These are phyloP conservation scores for Xylaria grammica DNA, from an alignment of 495 filamentous ascomycete species.

Conservation along the genomic window DNA sequence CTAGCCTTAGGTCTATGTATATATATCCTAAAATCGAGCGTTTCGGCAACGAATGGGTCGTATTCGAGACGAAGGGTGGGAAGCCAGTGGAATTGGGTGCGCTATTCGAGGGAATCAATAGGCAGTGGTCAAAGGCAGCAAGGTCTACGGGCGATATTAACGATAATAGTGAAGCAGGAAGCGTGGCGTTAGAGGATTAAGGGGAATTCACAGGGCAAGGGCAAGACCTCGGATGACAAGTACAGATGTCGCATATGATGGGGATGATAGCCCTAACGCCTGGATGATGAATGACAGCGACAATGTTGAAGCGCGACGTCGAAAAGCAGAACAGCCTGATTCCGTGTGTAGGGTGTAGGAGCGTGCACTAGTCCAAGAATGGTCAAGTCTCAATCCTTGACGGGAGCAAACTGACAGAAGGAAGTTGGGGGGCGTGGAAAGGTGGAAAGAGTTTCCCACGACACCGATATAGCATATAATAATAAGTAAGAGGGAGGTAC, in stretches of 20 bases:
- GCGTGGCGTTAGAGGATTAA: neutral
- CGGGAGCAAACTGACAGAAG: conserved; percentile 3
- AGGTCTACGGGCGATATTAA: conserved; percentile 20
- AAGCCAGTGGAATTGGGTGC: conserved; percentile 11
- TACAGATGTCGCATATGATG: conserved; percentile 14
- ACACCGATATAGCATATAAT: too few species aligned
- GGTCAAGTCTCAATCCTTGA: conserved; percentile 10
- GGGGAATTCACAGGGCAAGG: neutral
- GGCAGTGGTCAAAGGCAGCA: conserved; percentile 3
- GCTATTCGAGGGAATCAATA: conserved; percentile 17
- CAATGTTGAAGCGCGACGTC: conserved; percentile 26
- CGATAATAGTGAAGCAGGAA: neutral
- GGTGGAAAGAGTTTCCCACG: too few species aligned
- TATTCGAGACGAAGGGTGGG: conserved; percentile 6
- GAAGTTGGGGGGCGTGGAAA: neutral
- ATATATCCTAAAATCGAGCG: conserved; percentile 24
- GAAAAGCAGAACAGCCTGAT: conserved; percentile 24
- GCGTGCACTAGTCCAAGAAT: conserved; percentile 14
- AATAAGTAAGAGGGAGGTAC: too few species aligned
- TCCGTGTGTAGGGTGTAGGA: conserved; percentile 18
- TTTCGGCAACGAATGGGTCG: conserved; percentile 18
- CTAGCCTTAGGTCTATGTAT: conserved; percentile 19
- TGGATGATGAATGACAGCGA: conserved; percentile 16
- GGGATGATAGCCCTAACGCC: conserved; percentile 13
- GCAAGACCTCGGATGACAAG: conserved; percentile 1